Conservation (phyloP, 2,329 filamentous ascomycete genomes). For the Diaporthe citriasiana region DNA sequence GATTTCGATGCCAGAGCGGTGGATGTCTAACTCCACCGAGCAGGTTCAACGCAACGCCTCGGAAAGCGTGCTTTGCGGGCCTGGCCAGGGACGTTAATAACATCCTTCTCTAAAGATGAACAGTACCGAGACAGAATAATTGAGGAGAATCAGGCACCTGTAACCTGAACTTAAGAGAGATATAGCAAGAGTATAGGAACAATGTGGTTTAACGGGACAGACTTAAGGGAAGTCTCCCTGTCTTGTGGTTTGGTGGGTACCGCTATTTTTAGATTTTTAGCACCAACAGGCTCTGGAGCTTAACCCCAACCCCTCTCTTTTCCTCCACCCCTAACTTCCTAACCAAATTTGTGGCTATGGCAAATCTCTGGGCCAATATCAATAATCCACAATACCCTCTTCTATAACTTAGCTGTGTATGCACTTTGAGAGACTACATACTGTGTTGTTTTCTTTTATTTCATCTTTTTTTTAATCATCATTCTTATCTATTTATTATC, state of each 20-base stretch:
- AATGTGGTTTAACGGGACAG: neutral
- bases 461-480: no score
- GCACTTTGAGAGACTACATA: no score
- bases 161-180: neutral
- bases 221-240: neutral
- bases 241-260: neutral
- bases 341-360: no score
- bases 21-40: neutral
- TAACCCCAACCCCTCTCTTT: no score
- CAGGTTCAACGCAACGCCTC: neutral
- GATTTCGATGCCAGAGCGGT: neutral
- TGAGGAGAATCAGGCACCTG: neutral
- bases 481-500: no score
- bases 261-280: neutral
- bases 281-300: neutral
- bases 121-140: neutral
- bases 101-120: neutral
- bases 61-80: neutral
- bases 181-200: neutral
- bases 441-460: no score
- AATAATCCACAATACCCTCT: no score
- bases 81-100: no score
- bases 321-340: neutral
- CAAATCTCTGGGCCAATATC: no score
- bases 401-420: no score